These are phyloP conservation scores for Aphanomyces invadans DNA, from an alignment of 352 stramenopile genomes.

Conservation along the genomic window DNA sequence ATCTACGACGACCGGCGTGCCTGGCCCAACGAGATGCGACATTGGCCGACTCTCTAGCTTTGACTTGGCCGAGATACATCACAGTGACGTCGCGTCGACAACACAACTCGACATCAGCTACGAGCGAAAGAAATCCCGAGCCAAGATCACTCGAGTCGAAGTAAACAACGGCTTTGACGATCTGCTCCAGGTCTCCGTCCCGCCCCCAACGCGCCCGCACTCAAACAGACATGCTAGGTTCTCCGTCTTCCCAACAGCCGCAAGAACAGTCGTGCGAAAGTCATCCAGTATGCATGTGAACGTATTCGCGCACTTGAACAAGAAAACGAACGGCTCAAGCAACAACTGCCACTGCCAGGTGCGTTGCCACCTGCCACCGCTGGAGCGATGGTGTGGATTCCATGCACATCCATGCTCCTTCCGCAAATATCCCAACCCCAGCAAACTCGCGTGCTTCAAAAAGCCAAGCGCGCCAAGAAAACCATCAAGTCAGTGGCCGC, in stretches of 20 bases:
- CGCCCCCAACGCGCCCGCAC: background rate
- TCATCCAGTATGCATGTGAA: conserved; percentile 19
- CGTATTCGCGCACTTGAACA: conserved; percentile 11
- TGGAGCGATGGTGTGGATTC: conserved; percentile 17
- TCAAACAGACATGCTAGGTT: background rate
- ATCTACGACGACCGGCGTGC: background rate
- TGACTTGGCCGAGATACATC: conserved; percentile 6
- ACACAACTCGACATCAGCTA: conserved; percentile 20
- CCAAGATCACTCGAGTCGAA: conserved; percentile 16
- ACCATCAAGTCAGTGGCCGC: background rate
- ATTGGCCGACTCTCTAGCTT: conserved; percentile 10
- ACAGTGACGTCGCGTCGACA: background rate
- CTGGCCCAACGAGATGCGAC: background rate
- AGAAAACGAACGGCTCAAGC: conserved; percentile 20
- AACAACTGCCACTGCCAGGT: background rate
- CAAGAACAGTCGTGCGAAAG: conserved; percentile 18
- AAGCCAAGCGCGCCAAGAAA: background rate
- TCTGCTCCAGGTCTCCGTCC: background rate
- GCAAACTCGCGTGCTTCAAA: background rate
- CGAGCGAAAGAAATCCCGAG: conserved; percentile 19
- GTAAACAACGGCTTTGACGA: conserved; percentile 20
- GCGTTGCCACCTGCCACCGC: background rate
- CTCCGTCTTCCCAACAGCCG: conserved; percentile 16
- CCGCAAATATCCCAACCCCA: background rate
- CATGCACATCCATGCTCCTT: conserved; percentile 2